Evolutionary conservation across 2,329 filamentous ascomycete species (phyloP).

Genomic region (Aspergillus proliferans): DNA sequence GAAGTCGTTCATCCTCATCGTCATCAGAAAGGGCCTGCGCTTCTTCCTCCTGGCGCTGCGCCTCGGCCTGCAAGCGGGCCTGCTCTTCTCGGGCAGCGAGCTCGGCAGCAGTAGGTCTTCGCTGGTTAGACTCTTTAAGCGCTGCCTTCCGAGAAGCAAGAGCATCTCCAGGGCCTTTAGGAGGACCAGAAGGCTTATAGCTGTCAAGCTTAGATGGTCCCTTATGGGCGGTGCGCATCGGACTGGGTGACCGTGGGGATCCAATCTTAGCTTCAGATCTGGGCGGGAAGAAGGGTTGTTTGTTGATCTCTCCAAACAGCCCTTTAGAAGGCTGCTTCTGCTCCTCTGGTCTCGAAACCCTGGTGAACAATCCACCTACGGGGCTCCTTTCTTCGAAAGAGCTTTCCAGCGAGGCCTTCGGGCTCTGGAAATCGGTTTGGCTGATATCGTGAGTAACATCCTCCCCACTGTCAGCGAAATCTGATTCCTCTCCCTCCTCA

Average conservation of each 20-base stretch:
- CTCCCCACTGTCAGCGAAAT: constrained; percentile 42
- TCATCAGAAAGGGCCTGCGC: constrained; percentile 38
- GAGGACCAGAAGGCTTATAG: constrained; percentile 34
- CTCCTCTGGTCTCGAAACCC: constrained; percentile 25
- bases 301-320: constrained; percentile 42
- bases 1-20: constrained; percentile 44
- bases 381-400: constrained; percentile 40
- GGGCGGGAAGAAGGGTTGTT: constrained; percentile 31
- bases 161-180: constrained; percentile 31
- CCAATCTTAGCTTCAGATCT: constrained; percentile 23
- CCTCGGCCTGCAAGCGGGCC: constrained; percentile 24
- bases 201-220: constrained; percentile 26
- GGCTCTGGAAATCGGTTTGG: constrained; percentile 26
- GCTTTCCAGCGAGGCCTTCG: constrained; percentile 39
- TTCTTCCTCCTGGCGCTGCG: constrained; percentile 28
- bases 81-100: constrained; percentile 19
- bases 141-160: constrained; percentile 37
- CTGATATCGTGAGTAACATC: constrained; percentile 39
- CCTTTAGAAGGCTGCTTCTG: constrained; percentile 21
- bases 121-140: constrained; percentile 24
- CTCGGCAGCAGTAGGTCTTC: constrained; percentile 18
- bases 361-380: constrained; percentile 36
- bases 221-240: constrained; percentile 31
- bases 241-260: constrained; percentile 42
- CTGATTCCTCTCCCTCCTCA: constrained; percentile 27